Percentiles rank a stretch among this genome's conserved stretches.
Conservation (phyloP, 2,329 filamentous ascomycete genomes). For the Diaporthe sp. region DNA sequence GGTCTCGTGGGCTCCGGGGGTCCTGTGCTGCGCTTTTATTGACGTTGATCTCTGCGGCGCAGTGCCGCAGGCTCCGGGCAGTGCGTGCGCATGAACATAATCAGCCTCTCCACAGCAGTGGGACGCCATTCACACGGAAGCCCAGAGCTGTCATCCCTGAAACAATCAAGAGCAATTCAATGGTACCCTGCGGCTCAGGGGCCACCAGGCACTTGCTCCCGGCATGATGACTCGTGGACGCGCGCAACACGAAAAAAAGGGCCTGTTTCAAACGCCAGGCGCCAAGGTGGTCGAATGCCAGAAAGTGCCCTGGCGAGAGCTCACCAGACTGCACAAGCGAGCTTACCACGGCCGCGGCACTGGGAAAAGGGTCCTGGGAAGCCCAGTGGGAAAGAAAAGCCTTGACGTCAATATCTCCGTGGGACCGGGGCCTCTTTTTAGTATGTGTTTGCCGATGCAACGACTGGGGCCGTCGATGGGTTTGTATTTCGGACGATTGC, state of each 20-base stretch:
- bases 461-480: neutral
- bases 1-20: slow-evolving; percentile 5
- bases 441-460: slow-evolving; percentile 5
- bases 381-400: neutral
- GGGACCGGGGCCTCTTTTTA: neutral
- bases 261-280: slow-evolving; percentile 17
- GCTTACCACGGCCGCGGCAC: slow-evolving; percentile 8
- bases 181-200: slow-evolving; percentile 29
- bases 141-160: slow-evolving; percentile 29
- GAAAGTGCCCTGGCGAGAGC: neutral
- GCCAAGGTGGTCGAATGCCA: slow-evolving; percentile 20
- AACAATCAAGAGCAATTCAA: slow-evolving; percentile 15
- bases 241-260: slow-evolving; percentile 27
- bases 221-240: slow-evolving; percentile 33
- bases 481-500: slow-evolving; percentile 13
- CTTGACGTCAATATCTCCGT: slow-evolving; percentile 32
- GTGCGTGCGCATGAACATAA: slow-evolving; percentile 24
- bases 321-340: slow-evolving; percentile 9
- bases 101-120: slow-evolving; percentile 25
- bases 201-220: slow-evolving; percentile 1
- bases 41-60: slow-evolving; percentile 26
- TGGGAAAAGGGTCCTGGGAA: neutral
- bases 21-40: slow-evolving; percentile 14
- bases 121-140: slow-evolving; percentile 15
- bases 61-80: slow-evolving; percentile 24